Evolutionary conservation across 2,329 filamentous ascomycete species (phyloP).

Genomic region (Herpotrichia juniperi): DNA sequence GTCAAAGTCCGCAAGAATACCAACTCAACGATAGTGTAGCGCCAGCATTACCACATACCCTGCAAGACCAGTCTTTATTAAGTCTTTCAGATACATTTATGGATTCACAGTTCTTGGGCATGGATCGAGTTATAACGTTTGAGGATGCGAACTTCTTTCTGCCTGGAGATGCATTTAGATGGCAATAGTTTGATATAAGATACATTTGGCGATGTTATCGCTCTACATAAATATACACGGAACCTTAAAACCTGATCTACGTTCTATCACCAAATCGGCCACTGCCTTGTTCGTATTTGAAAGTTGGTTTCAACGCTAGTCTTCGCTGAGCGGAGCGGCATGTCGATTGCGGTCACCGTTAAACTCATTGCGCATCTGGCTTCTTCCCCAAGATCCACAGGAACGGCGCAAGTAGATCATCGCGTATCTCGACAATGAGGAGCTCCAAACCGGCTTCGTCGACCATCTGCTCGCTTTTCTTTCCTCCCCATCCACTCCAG

Average conservation of each 20-base stretch:
- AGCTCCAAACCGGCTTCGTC: conserved; percentile 33
- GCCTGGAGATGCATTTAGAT: conserved; percentile 35
- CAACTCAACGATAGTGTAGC: conserved; percentile 2
- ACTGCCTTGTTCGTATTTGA: too few species aligned
- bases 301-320: too few species aligned
- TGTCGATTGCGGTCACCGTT: not conserved
- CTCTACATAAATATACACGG: too few species aligned
- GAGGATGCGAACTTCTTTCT: conserved; percentile 42
- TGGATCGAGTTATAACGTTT: conserved; percentile 44
- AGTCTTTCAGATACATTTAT: conserved; percentile 39
- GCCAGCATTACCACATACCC: conserved; percentile 9
- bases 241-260: too few species aligned
- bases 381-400: conserved; percentile 38
- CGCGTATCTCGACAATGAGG: conserved; percentile 26
- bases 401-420: conserved; percentile 29
- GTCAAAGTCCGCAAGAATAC: not conserved
- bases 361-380: not conserved
- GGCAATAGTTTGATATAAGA: conserved; percentile 20
- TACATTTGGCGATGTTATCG: too few species aligned
- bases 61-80: conserved; percentile 37
- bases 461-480: conserved; percentile 39
- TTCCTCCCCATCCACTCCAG: conserved; percentile 49
- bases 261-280: too few species aligned
- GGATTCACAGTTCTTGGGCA: conserved; percentile 39
- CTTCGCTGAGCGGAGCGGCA: too few species aligned